Conservation (phyloP, 2,329 filamentous ascomycete genomes). For the Phaeosphaeria sp. region DNA sequence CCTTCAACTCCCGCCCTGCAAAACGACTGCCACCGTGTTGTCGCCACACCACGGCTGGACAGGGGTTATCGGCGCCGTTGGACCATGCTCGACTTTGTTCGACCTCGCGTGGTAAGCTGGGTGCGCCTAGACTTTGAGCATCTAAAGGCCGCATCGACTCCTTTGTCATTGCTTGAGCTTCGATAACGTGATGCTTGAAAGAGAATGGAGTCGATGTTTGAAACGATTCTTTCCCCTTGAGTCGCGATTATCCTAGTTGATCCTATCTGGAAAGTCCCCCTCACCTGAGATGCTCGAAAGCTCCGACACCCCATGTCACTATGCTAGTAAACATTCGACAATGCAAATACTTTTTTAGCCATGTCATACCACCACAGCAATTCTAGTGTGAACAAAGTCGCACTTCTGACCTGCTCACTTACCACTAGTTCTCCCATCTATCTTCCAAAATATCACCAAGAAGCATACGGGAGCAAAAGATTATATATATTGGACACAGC, state of each 20-base stretch:
- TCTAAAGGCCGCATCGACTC: not conserved
- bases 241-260: not conserved
- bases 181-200: not conserved
- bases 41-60: not conserved
- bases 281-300: not conserved
- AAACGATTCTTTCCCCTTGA: not conserved
- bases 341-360: too few relatives aligned
- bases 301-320: too few relatives aligned
- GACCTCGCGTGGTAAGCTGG: not conserved
- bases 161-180: not conserved
- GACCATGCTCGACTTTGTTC: not conserved
- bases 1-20: not conserved
- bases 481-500: conserved; percentile 1
- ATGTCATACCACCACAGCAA: too few relatives aligned
- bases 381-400: too few relatives aligned
- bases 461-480: not conserved
- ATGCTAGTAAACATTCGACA: too few relatives aligned
- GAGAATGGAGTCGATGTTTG: not conserved
- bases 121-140: not conserved
- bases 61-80: not conserved
- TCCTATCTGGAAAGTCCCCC: not conserved
- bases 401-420: too few relatives aligned
- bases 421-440: too few relatives aligned
- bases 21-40: not conserved
- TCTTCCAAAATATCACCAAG: too few relatives aligned